A percentile compares a stretch with the other conserved stretches of the same genome.
Conservation (phyloP, 768 basidiomycete species). For the Panellus pusillus region DNA sequence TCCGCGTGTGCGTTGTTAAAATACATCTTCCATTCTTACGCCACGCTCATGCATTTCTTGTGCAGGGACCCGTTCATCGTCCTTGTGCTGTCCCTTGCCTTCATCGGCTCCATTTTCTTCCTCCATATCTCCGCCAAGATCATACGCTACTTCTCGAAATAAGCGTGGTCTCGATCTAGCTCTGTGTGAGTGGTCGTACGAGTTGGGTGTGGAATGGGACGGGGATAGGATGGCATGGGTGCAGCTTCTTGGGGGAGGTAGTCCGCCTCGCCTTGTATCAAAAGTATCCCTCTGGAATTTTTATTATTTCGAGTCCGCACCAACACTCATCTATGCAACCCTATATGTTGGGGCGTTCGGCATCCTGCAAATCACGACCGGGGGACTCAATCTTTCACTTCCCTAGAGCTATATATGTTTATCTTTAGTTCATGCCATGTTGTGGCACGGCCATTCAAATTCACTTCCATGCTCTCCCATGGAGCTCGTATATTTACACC, state of each 20-base stretch:
- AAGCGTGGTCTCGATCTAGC: slow-evolving; percentile 22
- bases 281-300: slow-evolving; percentile 20
- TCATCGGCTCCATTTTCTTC: slow-evolving; percentile 99
- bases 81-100: slow-evolving; percentile 90
- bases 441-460: too few relatives aligned
- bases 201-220: neutral
- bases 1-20: slow-evolving; percentile 81
- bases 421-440: too few relatives aligned
- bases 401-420: too few relatives aligned
- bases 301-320: slow-evolving; percentile 10
- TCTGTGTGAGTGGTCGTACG: neutral
- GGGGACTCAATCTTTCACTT: too few relatives aligned
- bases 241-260: neutral
- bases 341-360: neutral
- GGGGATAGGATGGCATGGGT: neutral
- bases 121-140: slow-evolving; percentile 96
- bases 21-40: neutral
- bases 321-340: neutral
- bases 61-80: slow-evolving; percentile 94
- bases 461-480: too few relatives aligned
- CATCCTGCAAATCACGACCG: neutral
- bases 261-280: slow-evolving; percentile 16
- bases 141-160: slow-evolving; percentile 88
- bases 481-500: too few relatives aligned
- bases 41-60: neutral